A percentile compares a stretch with the other conserved stretches of the same genome.
These are phyloP conservation scores for Leucoagaricus sp. DNA, from an alignment of 1,284 basidiomycete genomes.

Conservation along the genomic window DNA sequence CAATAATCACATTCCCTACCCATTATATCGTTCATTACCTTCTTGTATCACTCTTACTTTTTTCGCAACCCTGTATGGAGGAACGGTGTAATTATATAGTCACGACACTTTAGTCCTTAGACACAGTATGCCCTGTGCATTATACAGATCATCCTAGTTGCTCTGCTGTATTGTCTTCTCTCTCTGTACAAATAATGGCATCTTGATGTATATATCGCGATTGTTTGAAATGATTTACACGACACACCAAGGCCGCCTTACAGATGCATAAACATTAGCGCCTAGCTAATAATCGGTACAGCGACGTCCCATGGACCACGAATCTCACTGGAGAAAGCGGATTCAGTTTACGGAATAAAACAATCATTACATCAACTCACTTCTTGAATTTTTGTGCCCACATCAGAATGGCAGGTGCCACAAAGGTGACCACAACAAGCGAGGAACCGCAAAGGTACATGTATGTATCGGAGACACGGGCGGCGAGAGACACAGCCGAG, in stretches of 20 bases:
- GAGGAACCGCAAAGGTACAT: slow-evolving; percentile 50
- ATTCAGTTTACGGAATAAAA: slow-evolving; percentile 15
- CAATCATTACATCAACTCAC: slow-evolving; percentile 40
- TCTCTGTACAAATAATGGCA: slow-evolving; percentile 11
- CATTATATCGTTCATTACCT: not conserved
- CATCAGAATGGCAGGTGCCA: slow-evolving; percentile 70
- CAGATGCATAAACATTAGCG: not conserved
- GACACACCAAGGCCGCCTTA: not conserved
- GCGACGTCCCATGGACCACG: slow-evolving; percentile 65
- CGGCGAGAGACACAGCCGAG: slow-evolving; percentile 52
- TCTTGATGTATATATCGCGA: slow-evolving; percentile 14
- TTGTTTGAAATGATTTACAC: not conserved
- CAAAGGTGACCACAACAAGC: slow-evolving; percentile 62
- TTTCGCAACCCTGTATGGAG: slow-evolving; percentile 7
- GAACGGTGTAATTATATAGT: slow-evolving; percentile 12
- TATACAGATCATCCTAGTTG: slow-evolving; percentile 10
- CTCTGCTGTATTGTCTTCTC: slow-evolving; percentile 4
- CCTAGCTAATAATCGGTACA: slow-evolving; percentile 59
- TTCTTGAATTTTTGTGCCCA: slow-evolving; percentile 88
- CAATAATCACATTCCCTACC: not conserved
- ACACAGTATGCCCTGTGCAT: slow-evolving; percentile 4
- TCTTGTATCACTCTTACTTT: slow-evolving; percentile 7
- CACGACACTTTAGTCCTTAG: slow-evolving; percentile 3
- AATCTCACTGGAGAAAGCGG: slow-evolving; percentile 42
- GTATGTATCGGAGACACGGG: slow-evolving; percentile 53